These are phyloP conservation scores for Aspergillus sp. DNA, from an alignment of 2,329 filamentous ascomycete species.

Conservation along the genomic window DNA sequence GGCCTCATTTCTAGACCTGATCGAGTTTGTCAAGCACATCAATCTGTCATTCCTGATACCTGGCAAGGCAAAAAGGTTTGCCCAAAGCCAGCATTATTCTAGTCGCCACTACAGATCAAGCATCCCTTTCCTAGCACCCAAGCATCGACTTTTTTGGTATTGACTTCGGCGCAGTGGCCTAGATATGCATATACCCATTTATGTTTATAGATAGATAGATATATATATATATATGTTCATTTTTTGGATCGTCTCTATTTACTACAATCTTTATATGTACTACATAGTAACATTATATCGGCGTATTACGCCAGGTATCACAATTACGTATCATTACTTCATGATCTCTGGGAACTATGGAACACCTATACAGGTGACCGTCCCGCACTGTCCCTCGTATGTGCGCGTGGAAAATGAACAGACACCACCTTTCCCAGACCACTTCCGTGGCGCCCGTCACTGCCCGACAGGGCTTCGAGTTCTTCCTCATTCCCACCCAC, in stretches of 20 bases:
- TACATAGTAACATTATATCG: neutral
- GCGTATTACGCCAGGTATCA: neutral
- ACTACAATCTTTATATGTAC: neutral
- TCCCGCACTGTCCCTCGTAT: slow-evolving; percentile 1
- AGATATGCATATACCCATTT: neutral
- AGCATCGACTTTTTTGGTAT: neutral
- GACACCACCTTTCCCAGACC: neutral
- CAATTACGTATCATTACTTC: neutral
- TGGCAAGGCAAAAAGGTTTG: neutral
- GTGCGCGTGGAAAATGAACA: neutral
- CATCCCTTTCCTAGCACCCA: neutral
- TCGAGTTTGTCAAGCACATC: neutral
- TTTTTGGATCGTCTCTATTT: neutral
- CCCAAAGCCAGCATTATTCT: neutral
- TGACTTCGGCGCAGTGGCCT: neutral
- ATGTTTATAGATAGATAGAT: neutral
- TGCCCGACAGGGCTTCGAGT: neutral
- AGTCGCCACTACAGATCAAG: neutral
- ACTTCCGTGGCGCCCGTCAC: neutral
- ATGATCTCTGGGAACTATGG: neutral
- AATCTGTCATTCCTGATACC: no score
- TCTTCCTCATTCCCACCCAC: neutral
- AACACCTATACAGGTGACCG: neutral
- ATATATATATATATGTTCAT: no score
- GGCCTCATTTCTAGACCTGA: neutral